Percentiles rank a stretch among this genome's conserved stretches.
These are phyloP conservation scores for Exophiala mesophila DNA, from an alignment of 2,329 filamentous ascomycete species.

Conservation along the genomic window DNA sequence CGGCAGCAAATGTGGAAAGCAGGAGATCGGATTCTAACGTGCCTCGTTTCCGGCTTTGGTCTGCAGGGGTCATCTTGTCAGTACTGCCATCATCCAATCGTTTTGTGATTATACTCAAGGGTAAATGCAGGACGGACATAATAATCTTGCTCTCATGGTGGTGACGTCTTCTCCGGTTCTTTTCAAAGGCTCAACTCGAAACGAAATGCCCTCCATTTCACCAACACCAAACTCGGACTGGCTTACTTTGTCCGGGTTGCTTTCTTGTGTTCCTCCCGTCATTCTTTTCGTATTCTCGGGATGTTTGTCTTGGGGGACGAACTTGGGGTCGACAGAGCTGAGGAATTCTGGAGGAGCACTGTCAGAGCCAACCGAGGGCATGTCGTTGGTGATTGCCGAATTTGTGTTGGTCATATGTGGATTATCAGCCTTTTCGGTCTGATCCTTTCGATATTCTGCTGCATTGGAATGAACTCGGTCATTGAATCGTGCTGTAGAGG, in stretches of 20 bases:
- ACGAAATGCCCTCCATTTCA: constrained; percentile 79
- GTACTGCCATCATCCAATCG: too few relatives aligned
- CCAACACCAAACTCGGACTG: constrained; percentile 71
- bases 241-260: constrained; percentile 38
- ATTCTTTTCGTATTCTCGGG: constrained; percentile 61
- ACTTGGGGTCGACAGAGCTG: constrained; percentile 52
- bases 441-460: constrained; percentile 51
- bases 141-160: constrained; percentile 83
- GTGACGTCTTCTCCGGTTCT: constrained; percentile 74
- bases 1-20: constrained; percentile 88
- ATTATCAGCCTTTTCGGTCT: constrained; percentile 55
- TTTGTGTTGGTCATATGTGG: constrained; percentile 61
- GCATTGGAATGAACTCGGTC: constrained; percentile 35
- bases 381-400: constrained; percentile 56
- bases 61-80: too few relatives aligned
- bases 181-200: constrained; percentile 84
- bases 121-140: constrained; percentile 47
- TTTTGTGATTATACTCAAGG: too few relatives aligned
- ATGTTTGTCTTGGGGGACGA: constrained; percentile 54
- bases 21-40: constrained; percentile 94
- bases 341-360: constrained; percentile 57
- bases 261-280: constrained; percentile 58
- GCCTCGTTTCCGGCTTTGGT: constrained; percentile 94
- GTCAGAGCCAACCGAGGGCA: constrained; percentile 55
- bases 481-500: constrained; percentile 10